Evolutionary conservation across 2,329 filamentous ascomycete genomes (phyloP), one percentile per base, ranked within the genome.

Genomic region (Fusarium sp.): DNA sequence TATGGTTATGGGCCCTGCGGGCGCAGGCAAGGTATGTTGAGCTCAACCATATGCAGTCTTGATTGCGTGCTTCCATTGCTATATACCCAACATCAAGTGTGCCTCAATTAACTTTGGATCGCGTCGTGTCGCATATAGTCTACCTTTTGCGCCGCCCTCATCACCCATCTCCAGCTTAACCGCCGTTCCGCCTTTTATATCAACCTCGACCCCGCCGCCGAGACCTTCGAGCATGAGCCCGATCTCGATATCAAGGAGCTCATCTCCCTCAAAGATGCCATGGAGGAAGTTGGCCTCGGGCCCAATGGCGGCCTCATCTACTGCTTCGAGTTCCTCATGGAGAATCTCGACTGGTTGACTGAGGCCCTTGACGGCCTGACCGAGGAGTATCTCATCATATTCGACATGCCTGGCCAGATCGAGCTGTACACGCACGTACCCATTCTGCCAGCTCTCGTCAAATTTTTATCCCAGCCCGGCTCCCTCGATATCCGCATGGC

Each of bases 381-480:
- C 9, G 95, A 99, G 71, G 95, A 98, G 72, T 97, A 97, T 77
- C 85, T 99, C 63, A 96, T 98, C 77, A 91, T 99, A 64, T 93
- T 99, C 79, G 95, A 99, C 79, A 97, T 98, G 91, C 95, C 95
- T 0, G 95, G 95, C 54, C 95, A 99, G 80, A 98, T 99, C 77
- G 95, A 99, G 79, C 87, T 99, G 12, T 99, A 98, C 80, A 98
- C 94, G 3, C 95, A 99, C 75, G 91, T 98, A 31, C 95, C 95
- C 35, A 91, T 99, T 66, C 82, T 99, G 29, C 95, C 95, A 1
- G 86, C 88, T 19, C 85, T 99, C 43, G 88, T 94, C 66, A 90
- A 89, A 72, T 92, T 92, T 74, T 84, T 98, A 47, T 92, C 90
- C 38, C 87, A 90, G 62, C 82, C 88, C 10, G 93, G 93, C 8